phyloP scores from a whole-genome alignment of 148 eudicot species.

The Camellia sinensis region DNA sequence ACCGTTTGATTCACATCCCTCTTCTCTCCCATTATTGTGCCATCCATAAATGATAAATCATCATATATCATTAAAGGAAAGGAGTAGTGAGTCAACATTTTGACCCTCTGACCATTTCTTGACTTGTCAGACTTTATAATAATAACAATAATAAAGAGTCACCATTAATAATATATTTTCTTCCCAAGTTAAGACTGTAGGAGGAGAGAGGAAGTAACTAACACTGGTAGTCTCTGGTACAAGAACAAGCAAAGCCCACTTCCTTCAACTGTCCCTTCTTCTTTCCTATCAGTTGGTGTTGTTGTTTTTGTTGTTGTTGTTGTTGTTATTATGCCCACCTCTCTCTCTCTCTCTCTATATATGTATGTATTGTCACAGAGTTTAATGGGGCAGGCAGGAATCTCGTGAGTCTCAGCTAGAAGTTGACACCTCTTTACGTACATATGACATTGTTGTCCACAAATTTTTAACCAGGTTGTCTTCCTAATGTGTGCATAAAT shows the following conservation, averaged over 20 bases:
- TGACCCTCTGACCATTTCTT: conserved; percentile 16
- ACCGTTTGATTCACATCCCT: conserved; percentile 8
- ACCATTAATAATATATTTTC: background rate
- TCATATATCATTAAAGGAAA: background rate
- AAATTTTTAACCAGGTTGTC: no score
- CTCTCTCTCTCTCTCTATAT: conserved; percentile 1
- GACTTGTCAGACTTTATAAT: background rate
- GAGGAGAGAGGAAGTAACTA: no score
- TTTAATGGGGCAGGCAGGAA: background rate
- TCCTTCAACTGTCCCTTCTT: background rate
- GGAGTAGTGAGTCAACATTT: background rate
- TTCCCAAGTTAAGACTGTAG: background rate
- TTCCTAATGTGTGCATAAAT: no score
- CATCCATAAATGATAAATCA: background rate
- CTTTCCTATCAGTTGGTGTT: no score
- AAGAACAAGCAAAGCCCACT: background rate
- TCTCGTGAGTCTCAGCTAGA: conserved; percentile 9
- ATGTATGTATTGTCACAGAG: background rate
- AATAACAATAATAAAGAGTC: no score
- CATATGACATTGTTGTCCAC: background rate
- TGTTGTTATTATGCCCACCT: background rate
- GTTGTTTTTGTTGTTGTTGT: no score
- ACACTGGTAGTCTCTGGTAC: background rate
- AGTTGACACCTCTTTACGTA: background rate
- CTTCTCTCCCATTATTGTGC: background rate